Conservation (phyloP, 2,329 filamentous ascomycete species). For the Neonectria magnoliae region DNA sequence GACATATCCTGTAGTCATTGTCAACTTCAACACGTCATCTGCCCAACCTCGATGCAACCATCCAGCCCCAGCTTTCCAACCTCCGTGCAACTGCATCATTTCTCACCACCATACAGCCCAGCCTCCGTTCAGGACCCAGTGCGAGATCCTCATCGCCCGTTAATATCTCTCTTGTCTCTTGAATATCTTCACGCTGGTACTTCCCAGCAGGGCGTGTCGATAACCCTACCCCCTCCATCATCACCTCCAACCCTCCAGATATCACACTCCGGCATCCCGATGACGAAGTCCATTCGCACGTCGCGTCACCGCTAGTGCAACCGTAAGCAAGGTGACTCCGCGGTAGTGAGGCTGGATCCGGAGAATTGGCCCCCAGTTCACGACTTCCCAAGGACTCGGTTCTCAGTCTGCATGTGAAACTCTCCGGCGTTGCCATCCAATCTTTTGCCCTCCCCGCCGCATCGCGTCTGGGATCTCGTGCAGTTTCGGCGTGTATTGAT, state of each 20-base stretch:
- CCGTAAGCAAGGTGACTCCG: slow-evolving; percentile 26
- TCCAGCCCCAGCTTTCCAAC: not conserved
- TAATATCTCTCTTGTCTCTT: not conserved
- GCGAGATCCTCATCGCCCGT: not conserved
- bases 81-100: not conserved
- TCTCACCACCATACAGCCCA: not conserved
- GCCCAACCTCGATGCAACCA: not conserved
- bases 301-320: slow-evolving; percentile 19
- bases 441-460: not conserved
- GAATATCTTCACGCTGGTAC: slow-evolving; percentile 8
- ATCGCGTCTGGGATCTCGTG: not conserved
- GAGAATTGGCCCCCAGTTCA: slow-evolving; percentile 7
- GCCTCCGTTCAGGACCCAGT: slow-evolving; percentile 19
- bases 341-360: slow-evolving; percentile 21
- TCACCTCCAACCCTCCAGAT: slow-evolving; percentile 14
- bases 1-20: not conserved
- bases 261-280: slow-evolving; percentile 11
- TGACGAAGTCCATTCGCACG: slow-evolving; percentile 23
- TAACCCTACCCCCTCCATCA: slow-evolving; percentile 19
- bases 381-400: slow-evolving; percentile 15
- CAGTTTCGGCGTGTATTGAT: not conserved
- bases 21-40: not conserved
- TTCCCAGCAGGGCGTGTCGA: slow-evolving; percentile 25
- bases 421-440: slow-evolving; percentile 9
- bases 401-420: slow-evolving; percentile 26